phyloP scores from a whole-genome alignment of 345 rosid species.

The Leavenworthia alabamica region DNA sequence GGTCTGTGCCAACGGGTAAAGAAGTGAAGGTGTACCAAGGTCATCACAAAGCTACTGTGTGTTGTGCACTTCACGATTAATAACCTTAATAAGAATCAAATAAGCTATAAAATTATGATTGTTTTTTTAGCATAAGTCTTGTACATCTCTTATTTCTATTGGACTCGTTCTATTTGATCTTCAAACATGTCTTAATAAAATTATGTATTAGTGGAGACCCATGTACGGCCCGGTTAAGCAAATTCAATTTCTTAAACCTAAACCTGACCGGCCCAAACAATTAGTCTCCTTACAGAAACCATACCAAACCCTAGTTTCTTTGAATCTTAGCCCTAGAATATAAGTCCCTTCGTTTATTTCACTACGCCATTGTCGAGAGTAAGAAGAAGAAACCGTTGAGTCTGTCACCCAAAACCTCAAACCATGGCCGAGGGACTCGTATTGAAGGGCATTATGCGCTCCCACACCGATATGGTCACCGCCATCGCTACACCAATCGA shows the following conservation, averaged over 20 bases:
- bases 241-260: background rate
- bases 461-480: conserved; percentile 93
- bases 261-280: background rate
- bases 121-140: background rate
- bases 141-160: conserved; percentile 18
- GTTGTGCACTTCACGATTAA: conserved; percentile 85
- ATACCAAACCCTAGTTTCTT: conserved; percentile 20
- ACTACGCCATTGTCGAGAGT: conserved; percentile 13
- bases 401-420: background rate
- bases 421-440: conserved; percentile 68
- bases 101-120: background rate
- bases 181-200: background rate
- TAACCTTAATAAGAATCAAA: background rate
- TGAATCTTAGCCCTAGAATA: conserved; percentile 4
- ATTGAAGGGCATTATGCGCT: conserved; percentile 79
- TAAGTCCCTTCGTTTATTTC: background rate
- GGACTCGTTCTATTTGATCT: background rate
- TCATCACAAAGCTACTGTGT: conserved; percentile 82
- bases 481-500: conserved; percentile 93
- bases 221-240: background rate
- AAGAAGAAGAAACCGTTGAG: conserved; percentile 2
- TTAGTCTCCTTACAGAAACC: background rate
- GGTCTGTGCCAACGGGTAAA: conserved; percentile 68
- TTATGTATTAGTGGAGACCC: background rate
- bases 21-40: conserved; percentile 74